phyloP scores from a whole-genome alignment of 202 grass and related monocot genomes.

The Miscanthus sacchariflorus region DNA sequence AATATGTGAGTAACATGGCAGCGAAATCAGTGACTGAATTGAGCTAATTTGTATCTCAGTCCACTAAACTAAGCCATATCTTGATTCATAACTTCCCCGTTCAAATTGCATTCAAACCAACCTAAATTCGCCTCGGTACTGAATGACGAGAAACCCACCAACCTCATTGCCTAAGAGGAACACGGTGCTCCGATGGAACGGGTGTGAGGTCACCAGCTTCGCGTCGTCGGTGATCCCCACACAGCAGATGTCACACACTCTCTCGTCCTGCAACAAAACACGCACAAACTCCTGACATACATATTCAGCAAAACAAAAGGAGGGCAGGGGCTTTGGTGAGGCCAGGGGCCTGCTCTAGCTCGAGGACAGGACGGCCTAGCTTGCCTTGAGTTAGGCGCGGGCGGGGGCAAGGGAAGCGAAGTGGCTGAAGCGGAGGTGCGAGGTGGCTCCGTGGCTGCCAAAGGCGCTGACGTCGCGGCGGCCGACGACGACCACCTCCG shows the following conservation, averaged over 20 bases:
- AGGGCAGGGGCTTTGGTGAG: background rate
- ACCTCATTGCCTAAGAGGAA: conserved; percentile 95
- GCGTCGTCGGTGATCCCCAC: conserved; percentile 82
- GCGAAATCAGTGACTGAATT: background rate
- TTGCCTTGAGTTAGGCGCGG: conserved; percentile 70
- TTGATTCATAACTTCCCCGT: too few relatives aligned
- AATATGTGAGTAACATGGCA: background rate
- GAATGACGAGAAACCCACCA: conserved; percentile 19
- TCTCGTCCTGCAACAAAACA: conserved; percentile 47
- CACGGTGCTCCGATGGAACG: conserved; percentile 71
- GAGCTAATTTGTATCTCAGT: background rate
- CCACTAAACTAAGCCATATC: too few relatives aligned
- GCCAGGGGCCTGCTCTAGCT: too few relatives aligned
- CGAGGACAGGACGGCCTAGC: background rate
- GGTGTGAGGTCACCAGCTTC: conserved; percentile 61
- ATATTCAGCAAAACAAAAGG: background rate
- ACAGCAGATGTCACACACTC: conserved; percentile 79
- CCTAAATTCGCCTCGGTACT: background rate
- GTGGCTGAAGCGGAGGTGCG: conserved; percentile 84
- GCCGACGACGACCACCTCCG: conserved; percentile 81
- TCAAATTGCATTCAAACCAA: background rate
- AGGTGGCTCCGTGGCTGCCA: conserved; percentile 83
- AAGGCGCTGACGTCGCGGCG: conserved; percentile 87
- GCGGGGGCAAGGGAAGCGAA: conserved; percentile 67
- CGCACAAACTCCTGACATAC: too few relatives aligned